Evolutionary conservation across 805 yeast genomes (phyloP).

Genomic region (Yarrowia divulgata): DNA sequence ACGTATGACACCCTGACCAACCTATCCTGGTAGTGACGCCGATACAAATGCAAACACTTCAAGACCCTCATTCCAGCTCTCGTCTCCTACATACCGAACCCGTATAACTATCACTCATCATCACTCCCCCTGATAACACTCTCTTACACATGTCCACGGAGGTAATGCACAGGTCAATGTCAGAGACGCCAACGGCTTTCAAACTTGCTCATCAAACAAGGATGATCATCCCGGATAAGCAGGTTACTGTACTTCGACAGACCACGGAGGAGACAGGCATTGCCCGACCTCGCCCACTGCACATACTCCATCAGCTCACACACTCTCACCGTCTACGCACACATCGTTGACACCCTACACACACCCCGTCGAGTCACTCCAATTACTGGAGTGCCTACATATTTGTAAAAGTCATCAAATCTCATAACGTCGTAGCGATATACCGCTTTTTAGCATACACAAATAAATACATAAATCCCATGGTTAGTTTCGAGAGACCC

Average conservation of each 20-base stretch:
- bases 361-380: neutral
- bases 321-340: too few species aligned
- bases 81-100: neutral
- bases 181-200: neutral
- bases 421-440: slow-evolving; percentile 39
- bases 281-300: too few species aligned
- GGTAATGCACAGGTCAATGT: neutral
- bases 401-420: slow-evolving; percentile 20
- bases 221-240: neutral
- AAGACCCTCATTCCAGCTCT: too few species aligned
- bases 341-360: too few species aligned
- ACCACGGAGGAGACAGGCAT: too few species aligned
- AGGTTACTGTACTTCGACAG: too few species aligned
- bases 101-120: neutral
- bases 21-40: too few species aligned
- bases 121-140: neutral
- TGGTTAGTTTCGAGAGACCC: slow-evolving; percentile 32
- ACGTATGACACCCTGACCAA: too few species aligned
- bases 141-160: neutral
- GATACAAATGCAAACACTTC: too few species aligned
- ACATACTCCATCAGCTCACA: too few species aligned
- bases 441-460: slow-evolving; percentile 39
- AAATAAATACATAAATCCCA: slow-evolving; percentile 38
- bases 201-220: neutral
- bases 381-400: neutral